Evolutionary conservation across 179 eudicot genomes (phyloP).

Genomic region (Beta macrorhiza): DNA sequence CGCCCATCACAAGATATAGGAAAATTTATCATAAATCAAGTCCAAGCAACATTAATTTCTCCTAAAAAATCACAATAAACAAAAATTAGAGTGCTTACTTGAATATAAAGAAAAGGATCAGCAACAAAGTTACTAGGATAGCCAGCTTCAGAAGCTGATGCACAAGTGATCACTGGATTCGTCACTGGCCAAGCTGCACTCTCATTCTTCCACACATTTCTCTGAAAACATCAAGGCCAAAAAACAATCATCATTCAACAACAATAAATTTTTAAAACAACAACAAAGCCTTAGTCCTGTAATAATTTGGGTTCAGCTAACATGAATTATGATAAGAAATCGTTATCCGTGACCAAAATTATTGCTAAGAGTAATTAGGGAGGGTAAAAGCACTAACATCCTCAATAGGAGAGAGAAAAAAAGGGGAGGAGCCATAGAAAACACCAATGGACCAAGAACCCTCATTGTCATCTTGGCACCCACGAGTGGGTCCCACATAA

Average conservation of each 20-base stretch:
- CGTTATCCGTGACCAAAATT: too few species aligned
- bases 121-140: conserved; percentile 95
- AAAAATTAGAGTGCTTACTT: conserved; percentile 41
- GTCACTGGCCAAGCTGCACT: conserved; percentile 91
- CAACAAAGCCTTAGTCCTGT: background rate
- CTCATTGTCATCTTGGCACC: conserved; percentile 66
- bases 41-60: background rate
- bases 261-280: background rate
- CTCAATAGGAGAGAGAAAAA: conserved; percentile 71
- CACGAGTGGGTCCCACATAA: conserved; percentile 27
- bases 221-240: conserved; percentile 39
- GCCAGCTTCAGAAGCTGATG: conserved; percentile 66
- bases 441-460: conserved; percentile 91
- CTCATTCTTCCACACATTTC: conserved; percentile 52
- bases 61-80: too few species aligned
- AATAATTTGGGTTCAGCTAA: too few species aligned
- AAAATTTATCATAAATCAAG: background rate
- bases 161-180: conserved; percentile 87
- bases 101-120: conserved; percentile 79
- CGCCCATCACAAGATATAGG: background rate
- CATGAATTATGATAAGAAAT: too few species aligned
- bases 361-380: background rate
- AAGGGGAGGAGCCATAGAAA: conserved; percentile 78
- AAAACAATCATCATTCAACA: background rate
- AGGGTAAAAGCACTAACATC: conserved; percentile 36